phyloP scores from a whole-genome alignment of 2,329 filamentous ascomycete genomes.

The Scopulariopsis brevicaulis region DNA sequence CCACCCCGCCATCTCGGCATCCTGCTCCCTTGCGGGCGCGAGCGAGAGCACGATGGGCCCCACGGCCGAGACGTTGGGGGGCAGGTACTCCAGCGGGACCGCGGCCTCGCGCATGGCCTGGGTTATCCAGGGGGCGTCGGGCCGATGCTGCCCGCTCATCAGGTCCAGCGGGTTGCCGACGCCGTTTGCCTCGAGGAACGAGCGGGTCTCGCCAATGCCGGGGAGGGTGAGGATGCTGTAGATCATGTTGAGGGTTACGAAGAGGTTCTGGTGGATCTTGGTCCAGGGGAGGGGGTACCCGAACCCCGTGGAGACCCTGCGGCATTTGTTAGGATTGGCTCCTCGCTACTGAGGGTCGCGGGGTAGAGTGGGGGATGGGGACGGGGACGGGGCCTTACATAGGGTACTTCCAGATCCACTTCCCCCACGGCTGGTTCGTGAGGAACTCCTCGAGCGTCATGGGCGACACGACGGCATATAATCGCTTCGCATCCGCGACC shows the following conservation, averaged over 20 bases:
- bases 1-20: conserved; percentile 30
- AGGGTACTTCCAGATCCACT: conserved; percentile 25
- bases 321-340: background rate
- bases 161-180: conserved; percentile 12
- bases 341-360: background rate
- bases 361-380: background rate
- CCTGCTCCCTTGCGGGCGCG: conserved; percentile 21
- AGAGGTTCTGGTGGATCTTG: conserved; percentile 27
- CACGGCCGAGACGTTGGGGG: conserved; percentile 14
- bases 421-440: conserved; percentile 23
- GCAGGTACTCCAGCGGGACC: conserved; percentile 24
- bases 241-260: conserved; percentile 11
- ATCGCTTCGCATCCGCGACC: conserved; percentile 11
- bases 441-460: conserved; percentile 27
- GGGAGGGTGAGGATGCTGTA: conserved; percentile 9
- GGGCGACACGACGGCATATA: conserved; percentile 26
- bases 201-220: conserved; percentile 9
- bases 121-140: conserved; percentile 15
- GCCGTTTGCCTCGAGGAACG: conserved; percentile 19
- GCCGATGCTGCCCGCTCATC: conserved; percentile 5
- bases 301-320: conserved; percentile 19
- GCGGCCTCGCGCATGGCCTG: conserved; percentile 13
- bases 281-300: conserved; percentile 30
- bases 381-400: conserved; percentile 15
- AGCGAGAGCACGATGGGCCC: conserved; percentile 33